Percentiles rank a stretch among this genome's conserved stretches.
Evolutionary conservation across 1,284 basidiomycete genomes (phyloP).

Genomic region (Schizopora paradoxa): DNA sequence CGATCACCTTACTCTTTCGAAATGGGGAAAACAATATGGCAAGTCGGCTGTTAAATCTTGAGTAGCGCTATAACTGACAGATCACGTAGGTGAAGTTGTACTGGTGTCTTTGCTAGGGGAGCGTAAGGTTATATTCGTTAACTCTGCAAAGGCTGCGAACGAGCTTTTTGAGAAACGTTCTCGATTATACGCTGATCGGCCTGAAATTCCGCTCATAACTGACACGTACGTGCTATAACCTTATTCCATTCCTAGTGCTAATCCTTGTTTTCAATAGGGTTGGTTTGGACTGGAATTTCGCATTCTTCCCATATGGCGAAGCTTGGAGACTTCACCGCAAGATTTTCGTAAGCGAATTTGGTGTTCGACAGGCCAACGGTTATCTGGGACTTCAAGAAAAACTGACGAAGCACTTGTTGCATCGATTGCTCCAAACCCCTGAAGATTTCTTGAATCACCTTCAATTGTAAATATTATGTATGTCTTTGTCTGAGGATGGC

Average conservation of each 20-base stretch:
- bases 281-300: conserved; percentile 16
- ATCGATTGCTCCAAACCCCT: conserved; percentile 20
- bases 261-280: no score
- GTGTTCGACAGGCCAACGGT: conserved; percentile 14
- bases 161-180: conserved; percentile 25
- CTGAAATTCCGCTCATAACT: conserved; percentile 10
- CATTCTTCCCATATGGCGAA: conserved; percentile 23
- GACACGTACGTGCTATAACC: conserved; percentile 9
- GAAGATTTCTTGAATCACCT: conserved; percentile 25
- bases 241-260: no score
- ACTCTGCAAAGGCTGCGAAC: conserved; percentile 18
- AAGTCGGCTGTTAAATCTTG: no score
- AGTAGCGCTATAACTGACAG: no score
- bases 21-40: conserved; percentile 50
- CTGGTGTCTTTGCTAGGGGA: conserved; percentile 22
- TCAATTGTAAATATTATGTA: conserved; percentile 25
- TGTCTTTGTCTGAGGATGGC: no score
- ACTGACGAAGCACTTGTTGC: conserved; percentile 21
- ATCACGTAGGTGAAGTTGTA: conserved; percentile 23
- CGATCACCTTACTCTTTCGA: conserved; percentile 38
- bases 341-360: conserved; percentile 24
- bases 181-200: conserved; percentile 22
- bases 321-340: conserved; percentile 24
- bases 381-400: conserved; percentile 23
- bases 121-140: conserved; percentile 22